A percentile compares a stretch with the other conserved stretches of the same genome.
Evolutionary conservation across 306 rosid species (phyloP).

Genomic region (Alnus rubra): DNA sequence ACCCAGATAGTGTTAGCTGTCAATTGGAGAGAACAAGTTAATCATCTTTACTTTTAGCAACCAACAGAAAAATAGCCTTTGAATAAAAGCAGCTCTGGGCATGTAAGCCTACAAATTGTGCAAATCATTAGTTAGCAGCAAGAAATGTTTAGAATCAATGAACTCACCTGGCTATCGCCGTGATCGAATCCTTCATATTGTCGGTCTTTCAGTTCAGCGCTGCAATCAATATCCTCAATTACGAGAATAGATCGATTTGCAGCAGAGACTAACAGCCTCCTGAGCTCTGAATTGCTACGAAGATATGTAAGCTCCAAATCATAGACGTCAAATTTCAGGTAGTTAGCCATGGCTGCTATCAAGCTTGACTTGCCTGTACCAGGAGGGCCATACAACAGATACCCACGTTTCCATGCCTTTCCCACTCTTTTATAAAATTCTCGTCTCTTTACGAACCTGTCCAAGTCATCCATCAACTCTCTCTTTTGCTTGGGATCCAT

Average conservation of each 20-base stretch:
- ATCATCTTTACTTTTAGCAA: neutral
- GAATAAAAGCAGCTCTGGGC: neutral
- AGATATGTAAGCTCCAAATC: constrained; percentile 40
- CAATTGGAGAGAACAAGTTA: neutral
- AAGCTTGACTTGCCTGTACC: constrained; percentile 50
- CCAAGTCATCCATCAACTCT: constrained; percentile 40
- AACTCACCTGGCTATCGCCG: constrained; percentile 25
- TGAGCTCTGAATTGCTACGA: constrained; percentile 20
- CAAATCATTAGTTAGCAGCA: too few relatives aligned
- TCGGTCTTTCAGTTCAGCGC: constrained; percentile 29
- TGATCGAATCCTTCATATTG: neutral
- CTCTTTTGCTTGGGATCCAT: constrained; percentile 33
- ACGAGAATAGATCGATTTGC: constrained; percentile 38
- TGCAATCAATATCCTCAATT: constrained; percentile 45
- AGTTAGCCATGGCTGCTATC: constrained; percentile 49
- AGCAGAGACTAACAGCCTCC: constrained; percentile 28
- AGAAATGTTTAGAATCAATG: neutral
- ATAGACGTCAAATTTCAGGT: constrained; percentile 40
- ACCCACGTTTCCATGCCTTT: constrained; percentile 49
- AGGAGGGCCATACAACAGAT: constrained; percentile 44
- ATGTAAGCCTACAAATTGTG: neutral
- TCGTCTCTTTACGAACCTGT: constrained; percentile 31
- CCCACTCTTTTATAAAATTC: constrained; percentile 35
- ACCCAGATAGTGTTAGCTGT: constrained; percentile 32
- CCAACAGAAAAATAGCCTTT: neutral